Evolutionary conservation across 1,284 basidiomycete genomes (phyloP), one percentile per base, ranked within the genome.

Genomic region (Fomitopsis schrenkii): DNA sequence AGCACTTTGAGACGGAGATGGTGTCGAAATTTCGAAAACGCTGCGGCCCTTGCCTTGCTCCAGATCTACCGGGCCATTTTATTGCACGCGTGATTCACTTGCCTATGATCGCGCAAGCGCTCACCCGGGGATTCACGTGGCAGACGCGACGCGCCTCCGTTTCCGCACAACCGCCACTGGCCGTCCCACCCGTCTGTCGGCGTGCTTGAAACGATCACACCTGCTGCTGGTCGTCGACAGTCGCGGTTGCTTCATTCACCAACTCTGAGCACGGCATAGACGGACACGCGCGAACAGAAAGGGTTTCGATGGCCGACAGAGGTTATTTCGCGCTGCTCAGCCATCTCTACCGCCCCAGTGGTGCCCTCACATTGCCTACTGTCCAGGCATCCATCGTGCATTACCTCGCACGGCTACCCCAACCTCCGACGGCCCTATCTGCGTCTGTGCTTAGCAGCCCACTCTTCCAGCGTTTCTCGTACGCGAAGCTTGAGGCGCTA

Each of bases 361-460:
- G 80, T 4, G 70, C 76, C 8, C 74, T 87, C 8, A 76, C 85
- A 15, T 72, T 83, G 17, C 66, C 75, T 35, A 82, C 84, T 0
- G 75, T 90, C 33, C 84, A 87, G 66, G 79, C 79, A 6, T 82
- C 87, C 36, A 75, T 91, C 56, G 78, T 86, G 2, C 83, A 90
- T 64, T 85, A 89, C 64, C 81, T 92, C 46, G 79, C 86, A 0
- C 76, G 77, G 19, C 75, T 81, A 36, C 68, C 76, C 17, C 84
- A 81, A 5, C 75, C 81, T 0, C 84, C 89, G 3, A 88, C 88
- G 0, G 82, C 87, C 0, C 79, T 92, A 17, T 80, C 85, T 0
- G 89, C 86, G n/a, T 80, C 83, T 8, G 78, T 84, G 40, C 79
- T 91, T 60, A 82, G 83, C 42, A 87, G 86, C 46, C 81, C 85